phyloP scores from a whole-genome alignment of 2,329 filamentous ascomycete species.

The Monilinia vaccinii-corymbosi region DNA sequence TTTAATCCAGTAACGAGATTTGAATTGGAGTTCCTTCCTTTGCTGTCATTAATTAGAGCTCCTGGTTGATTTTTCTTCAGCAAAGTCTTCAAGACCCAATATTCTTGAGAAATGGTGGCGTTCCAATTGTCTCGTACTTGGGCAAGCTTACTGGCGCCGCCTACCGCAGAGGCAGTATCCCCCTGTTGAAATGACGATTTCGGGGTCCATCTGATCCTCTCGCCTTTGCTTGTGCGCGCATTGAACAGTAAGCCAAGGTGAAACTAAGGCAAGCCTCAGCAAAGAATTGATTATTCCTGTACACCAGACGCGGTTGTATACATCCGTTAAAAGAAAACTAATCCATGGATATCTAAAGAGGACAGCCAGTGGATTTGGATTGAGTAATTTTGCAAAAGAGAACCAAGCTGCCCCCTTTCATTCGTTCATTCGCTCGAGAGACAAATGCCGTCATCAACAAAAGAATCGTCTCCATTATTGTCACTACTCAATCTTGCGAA shows the following conservation, averaged over 20 bases:
- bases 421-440: background rate
- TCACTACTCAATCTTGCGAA: background rate
- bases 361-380: background rate
- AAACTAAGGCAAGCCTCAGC: slow-evolving; percentile 1
- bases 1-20: background rate
- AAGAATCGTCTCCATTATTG: background rate
- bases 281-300: background rate
- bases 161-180: background rate
- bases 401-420: background rate
- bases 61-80: background rate
- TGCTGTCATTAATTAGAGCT: background rate
- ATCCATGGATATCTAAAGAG: background rate
- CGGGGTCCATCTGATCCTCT: slow-evolving; percentile 8
- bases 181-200: slow-evolving; percentile 3
- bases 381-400: background rate
- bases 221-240: background rate
- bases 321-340: background rate
- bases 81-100: background rate
- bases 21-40: background rate
- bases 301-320: background rate
- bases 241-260: background rate
- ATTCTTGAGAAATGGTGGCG: background rate
- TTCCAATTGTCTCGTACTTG: background rate
- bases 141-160: slow-evolving; percentile 2
- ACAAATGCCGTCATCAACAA: background rate